Base-by-base conservation (phyloP, 2,329 filamentous ascomycete species). In the Coniochaeta sp. region DNA sequence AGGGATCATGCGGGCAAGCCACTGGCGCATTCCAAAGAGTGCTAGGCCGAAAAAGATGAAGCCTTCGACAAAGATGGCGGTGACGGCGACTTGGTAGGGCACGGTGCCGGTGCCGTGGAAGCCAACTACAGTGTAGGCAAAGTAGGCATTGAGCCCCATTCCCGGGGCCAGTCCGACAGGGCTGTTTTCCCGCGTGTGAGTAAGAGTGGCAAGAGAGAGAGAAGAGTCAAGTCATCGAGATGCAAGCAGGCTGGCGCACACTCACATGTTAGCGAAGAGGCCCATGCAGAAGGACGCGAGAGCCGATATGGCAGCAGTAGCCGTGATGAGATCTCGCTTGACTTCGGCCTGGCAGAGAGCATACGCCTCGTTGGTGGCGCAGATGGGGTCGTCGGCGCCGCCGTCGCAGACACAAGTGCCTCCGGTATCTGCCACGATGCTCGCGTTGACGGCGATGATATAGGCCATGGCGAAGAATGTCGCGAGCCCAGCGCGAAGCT, bases 121-220 rank as follows among this genome's bases (percentile, higher is more conserved):
- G 3, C 91, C 91, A 60, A 96, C 91, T 52, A 91, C 88, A 17
- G 85, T 89, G 70, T 89, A 96, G 28, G 91, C 83, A 70, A 96
- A 96, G 72, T 96, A 96, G 19, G 91, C 91, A 69, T 96, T 96
- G 59, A 96, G 73, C 28, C 91, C 89, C 88, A 91, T 90, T 40
- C 89, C 89, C 17, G 89, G 88, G 7, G 88, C 89, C 50, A 90
- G 74, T 9, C 85, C 87, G 65, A 91, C 86, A 1, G 89, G 88
- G 28, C 56, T 58, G 17, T 42, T 50, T 12, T 26, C 70, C n/a
- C 26, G 26, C 14, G 38, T 14, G 34, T 30, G 14, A 36, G 17
- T 36, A 17, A 38, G 6, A n/a, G 9, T 36, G 22, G 3, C 38
- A 36, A 22, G 7, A 12, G n/a, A 2, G 7, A n/a, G n/a, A n/a